Base-by-base conservation (phyloP, 2,329 filamentous ascomycete species). In the Parastagonospora nodorum region DNA sequence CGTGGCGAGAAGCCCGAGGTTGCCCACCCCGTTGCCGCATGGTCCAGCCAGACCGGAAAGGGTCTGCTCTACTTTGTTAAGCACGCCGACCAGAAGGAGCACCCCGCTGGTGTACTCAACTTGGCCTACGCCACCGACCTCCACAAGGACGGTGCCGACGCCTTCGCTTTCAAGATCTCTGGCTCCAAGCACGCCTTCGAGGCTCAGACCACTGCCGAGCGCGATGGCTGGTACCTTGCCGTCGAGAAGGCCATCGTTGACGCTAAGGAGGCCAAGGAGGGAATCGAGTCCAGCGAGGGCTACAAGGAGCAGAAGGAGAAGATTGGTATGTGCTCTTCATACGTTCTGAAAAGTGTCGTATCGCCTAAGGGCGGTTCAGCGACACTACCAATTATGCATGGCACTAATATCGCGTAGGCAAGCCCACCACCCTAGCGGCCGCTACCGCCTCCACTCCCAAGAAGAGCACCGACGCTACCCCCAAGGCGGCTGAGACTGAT, bases 171-270 rank as follows among this genome's bases (percentile, higher is more conserved):
- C 82, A 90, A 88, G 73, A 78, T 89, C 72, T 87, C 88, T 77
- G 89, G 88, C 64, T 88, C 95, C 79, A 96, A 96, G 86, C 92
- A 97, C 84, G 84, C 84, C 54, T 96, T 99, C 83, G 93, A 97
- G 84, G 90, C 93, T 50, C 69, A 51, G 45, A 55, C 15, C n/a
- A 67, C 84, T 42, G 80, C 85, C 52, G 92, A 97, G 79, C 92
- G 93, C 72, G 91, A 96, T 76, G 90, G 89, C 83, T 97, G 94
- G 94, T 85, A 96, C 67, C 79, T 86, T 57, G 88, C 92, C 82
- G 84, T 89, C 45, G 83, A 86, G 44, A 52, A 53, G 51, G 56
- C 58, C 46, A 54, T 61, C 46, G 48, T 52, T 11, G 91, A 96
- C 79, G 92, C 91, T 68, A 95, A 94, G 83, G 88, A 88, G 66